Evolutionary conservation across 371 early-diverging fungal species (phyloP), one percentile per base, ranked within the genome.

Genomic region (Dichotomocladium elegans): DNA sequence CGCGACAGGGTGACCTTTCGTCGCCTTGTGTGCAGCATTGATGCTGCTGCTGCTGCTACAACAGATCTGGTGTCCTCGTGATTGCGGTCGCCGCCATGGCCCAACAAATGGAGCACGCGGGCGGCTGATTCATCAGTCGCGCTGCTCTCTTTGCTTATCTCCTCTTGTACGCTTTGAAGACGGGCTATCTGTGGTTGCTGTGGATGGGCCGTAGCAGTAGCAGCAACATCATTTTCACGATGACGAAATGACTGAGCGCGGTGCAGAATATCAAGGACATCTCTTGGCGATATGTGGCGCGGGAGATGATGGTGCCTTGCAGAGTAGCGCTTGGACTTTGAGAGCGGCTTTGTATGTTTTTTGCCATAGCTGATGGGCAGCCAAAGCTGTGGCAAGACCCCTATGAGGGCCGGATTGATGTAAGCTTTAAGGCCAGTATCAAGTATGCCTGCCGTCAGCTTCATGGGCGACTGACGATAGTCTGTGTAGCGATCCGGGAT

Each of bases 361-460:
- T 63, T 60, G 4, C 60, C 70, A 17, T 45, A 21, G 10, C 72
- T 76, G 3, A 69, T 58, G 21, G 91, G 91, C 28, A 91, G 61
- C 91, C 91, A 91, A 9, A 90, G 61, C 29, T 84, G 81, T 2
- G 91, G 91, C 42, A 90, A 58, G 10, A 77, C 76, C 14, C 88
- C 90, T 0, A 83, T 69, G 9, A 89, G 48, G 0, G 79, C 80
- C 4, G 91, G 91, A 47, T 88, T 78, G 30, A 70, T 79, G 31
- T 86, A 91, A 7, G 68, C 73, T 46, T 77, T 75, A 46, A 88
- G 74, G 1, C 88, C 85, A 26, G 85, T 79, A 56, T 91, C 88
- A 44, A 91, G 66, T 0, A 91, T 64, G 15, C 91, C 91, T n/a
- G 68, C 60, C 51, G 79, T 83, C 3, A 85, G 57, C 4, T 75